Base-by-base conservation (phyloP, 2,329 filamentous ascomycete genomes). In the Emergomyces africanus region DNA sequence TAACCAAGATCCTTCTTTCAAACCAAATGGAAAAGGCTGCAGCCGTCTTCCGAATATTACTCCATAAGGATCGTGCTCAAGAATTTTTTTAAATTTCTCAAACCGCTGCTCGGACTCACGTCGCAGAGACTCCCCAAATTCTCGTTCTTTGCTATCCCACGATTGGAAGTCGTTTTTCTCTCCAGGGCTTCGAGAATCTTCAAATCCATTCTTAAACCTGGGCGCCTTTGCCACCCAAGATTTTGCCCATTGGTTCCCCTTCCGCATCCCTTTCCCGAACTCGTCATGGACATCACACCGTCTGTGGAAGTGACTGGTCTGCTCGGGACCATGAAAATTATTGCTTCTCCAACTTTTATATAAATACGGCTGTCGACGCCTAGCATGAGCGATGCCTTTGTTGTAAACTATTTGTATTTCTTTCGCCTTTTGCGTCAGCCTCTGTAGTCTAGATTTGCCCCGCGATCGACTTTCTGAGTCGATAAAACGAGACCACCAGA, bases 41-140 rank as follows among this genome's bases (percentile, higher is more conserved):
- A 71, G 62, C 42, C 69, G 66, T 54, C 67, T 69, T 15, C 74
- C 74, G 62, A 77, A 77, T 2, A 77, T 50, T 35, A 70, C 70
- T n/a, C 63, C 64, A 60, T 72, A 74, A 5, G 75, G 74, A 64
- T 77, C 73, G 18, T 62, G 63, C 42, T 73, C 68, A 23, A 76
- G 65, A 18, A 65, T 64, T 44, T 65, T 70, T 63, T 68, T 70
- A 51, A 76, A 65, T 51, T 69, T 64, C 18, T 72, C 67, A 62
- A 75, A 73, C 66, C 74, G 67, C 14, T 63, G 60, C 12, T 68
- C 63, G 28, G 66, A 61, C 14, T 55, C 53, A 15, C 25, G 35
- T 28, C 39, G 23, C 33, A 44, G n/a, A 23, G 35, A 41, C 37
- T 55, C 39, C 15, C 23, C 37, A 55, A 25, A 42, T 3, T 55